These are phyloP conservation scores for Allantophomopsis lycopodina DNA, from an alignment of 2,329 filamentous ascomycete genomes.

Conservation along the genomic window DNA sequence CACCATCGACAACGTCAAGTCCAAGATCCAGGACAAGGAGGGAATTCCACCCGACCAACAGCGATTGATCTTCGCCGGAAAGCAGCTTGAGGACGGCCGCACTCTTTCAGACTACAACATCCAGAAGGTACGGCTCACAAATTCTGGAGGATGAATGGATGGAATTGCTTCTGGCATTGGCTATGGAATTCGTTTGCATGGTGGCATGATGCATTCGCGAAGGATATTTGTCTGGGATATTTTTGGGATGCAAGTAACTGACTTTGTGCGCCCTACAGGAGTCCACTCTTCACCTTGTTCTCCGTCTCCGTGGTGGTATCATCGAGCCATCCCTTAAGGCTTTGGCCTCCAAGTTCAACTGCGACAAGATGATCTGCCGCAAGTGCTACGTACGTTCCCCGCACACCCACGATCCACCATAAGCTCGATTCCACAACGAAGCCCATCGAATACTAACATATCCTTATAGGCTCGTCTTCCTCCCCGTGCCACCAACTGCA, in stretches of 20 bases:
- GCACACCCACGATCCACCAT: too few species aligned
- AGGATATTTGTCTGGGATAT: neutral
- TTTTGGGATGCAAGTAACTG: neutral
- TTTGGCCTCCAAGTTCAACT: constrained; percentile 98
- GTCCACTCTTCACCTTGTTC: constrained; percentile 95
- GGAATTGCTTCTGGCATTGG: neutral
- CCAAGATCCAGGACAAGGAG: constrained; percentile 99
- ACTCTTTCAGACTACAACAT: constrained; percentile 98
- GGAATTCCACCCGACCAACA: constrained; percentile 97
- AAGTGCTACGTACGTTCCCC: constrained; percentile 87
- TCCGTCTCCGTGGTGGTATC: constrained; percentile 98
- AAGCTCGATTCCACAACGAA: neutral
- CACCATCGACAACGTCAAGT: constrained; percentile 99
- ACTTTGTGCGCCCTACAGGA: constrained; percentile 40
- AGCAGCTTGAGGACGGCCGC: constrained; percentile 97
- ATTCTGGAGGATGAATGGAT: neutral
- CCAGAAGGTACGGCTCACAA: constrained; percentile 64
- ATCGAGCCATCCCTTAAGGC: constrained; percentile 99
- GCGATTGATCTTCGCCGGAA: constrained; percentile 96
- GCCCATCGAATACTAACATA: constrained; percentile 9
- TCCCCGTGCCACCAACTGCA: constrained; percentile 98
- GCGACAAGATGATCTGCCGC: constrained; percentile 99
- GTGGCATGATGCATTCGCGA: constrained; percentile 5
- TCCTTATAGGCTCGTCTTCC: constrained; percentile 62
- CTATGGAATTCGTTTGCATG: neutral